A percentile compares a stretch with the other conserved stretches of the same genome.
These are phyloP conservation scores for Staphylotrichum tortipilum DNA, from an alignment of 495 filamentous ascomycete genomes.

Conservation along the genomic window DNA sequence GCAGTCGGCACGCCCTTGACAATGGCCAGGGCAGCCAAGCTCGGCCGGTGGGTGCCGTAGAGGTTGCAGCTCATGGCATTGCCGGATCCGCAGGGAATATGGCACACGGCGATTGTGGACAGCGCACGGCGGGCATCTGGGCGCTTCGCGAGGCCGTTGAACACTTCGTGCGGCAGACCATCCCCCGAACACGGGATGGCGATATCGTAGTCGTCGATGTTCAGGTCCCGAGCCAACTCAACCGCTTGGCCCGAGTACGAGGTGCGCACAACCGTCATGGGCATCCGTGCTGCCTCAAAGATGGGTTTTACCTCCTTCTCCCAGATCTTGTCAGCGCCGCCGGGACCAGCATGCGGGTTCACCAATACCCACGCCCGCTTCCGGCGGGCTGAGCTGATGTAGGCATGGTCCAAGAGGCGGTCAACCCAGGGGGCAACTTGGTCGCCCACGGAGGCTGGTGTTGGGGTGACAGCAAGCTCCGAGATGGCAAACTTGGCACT, in stretches of 20 bases:
- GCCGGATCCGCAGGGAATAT: conserved; percentile 85
- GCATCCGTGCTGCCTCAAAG: conserved; percentile 72
- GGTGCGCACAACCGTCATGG: conserved; percentile 67
- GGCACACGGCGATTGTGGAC: conserved; percentile 70
- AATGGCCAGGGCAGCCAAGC: conserved; percentile 67
- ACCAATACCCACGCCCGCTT: conserved; percentile 81
- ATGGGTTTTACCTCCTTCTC: conserved; percentile 68
- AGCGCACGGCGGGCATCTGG: conserved; percentile 66
- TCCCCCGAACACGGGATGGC: conserved; percentile 88
- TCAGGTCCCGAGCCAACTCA: conserved; percentile 68
- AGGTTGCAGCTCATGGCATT: conserved; percentile 92
- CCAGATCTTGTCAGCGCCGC: conserved; percentile 66
- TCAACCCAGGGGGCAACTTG: conserved; percentile 52
- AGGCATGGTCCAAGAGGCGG: conserved; percentile 58
- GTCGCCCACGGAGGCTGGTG: conserved; percentile 30
- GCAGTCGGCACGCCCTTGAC: conserved; percentile 78
- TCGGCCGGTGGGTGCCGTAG: conserved; percentile 69
- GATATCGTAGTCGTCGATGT: conserved; percentile 71
- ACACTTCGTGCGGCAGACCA: conserved; percentile 84
- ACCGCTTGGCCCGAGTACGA: conserved; percentile 66
- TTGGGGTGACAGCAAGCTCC: not conserved
- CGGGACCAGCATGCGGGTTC: conserved; percentile 85
- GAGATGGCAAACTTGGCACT: conserved; percentile 19
- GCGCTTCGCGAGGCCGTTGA: conserved; percentile 80
- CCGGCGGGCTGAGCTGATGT: conserved; percentile 53